phyloP scores from a whole-genome alignment of 345 rosid species.

The Camelina laxa region DNA sequence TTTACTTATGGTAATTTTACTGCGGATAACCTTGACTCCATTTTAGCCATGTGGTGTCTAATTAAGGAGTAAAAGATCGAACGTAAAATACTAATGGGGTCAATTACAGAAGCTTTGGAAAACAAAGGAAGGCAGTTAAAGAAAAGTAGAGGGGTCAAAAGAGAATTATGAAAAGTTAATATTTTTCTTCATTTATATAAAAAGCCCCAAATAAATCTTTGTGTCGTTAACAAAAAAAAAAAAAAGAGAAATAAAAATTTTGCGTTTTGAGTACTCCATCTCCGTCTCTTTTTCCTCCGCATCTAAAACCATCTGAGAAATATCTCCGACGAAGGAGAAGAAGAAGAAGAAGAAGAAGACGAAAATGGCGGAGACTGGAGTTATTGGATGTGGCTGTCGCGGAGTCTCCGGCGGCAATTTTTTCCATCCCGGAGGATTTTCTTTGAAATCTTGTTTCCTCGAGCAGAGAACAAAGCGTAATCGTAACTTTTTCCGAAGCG shows the following conservation, averaged over 20 bases:
- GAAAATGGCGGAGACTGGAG: slow-evolving; percentile 55
- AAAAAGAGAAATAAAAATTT: not conserved
- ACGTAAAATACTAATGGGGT: slow-evolving; percentile 9
- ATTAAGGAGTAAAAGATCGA: no score
- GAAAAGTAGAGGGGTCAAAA: not conserved
- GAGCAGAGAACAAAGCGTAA: slow-evolving; percentile 43
- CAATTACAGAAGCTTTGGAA: not conserved
- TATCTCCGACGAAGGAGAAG: slow-evolving; percentile 49
- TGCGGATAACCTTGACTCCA: no score
- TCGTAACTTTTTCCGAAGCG: slow-evolving; percentile 53
- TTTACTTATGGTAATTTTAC: no score
- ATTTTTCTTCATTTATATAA: not conserved
- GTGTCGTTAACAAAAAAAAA: slow-evolving; percentile 14
- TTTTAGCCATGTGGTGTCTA: no score
- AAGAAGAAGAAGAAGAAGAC: not conserved
- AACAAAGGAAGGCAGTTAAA: not conserved
- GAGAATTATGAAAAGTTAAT: not conserved
- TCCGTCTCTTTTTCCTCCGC: slow-evolving; percentile 50
- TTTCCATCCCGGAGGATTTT: slow-evolving; percentile 40
- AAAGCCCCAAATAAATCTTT: not conserved
- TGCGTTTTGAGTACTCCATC: slow-evolving; percentile 43
- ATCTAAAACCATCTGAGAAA: slow-evolving; percentile 42
- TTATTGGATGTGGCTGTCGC: slow-evolving; percentile 54
- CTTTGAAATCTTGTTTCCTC: slow-evolving; percentile 45
- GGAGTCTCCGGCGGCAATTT: slow-evolving; percentile 43